Percentiles rank a stretch among this genome's conserved stretches.
Conservation (phyloP, 345 rosid species). For the Hibiscus tridactylites region DNA sequence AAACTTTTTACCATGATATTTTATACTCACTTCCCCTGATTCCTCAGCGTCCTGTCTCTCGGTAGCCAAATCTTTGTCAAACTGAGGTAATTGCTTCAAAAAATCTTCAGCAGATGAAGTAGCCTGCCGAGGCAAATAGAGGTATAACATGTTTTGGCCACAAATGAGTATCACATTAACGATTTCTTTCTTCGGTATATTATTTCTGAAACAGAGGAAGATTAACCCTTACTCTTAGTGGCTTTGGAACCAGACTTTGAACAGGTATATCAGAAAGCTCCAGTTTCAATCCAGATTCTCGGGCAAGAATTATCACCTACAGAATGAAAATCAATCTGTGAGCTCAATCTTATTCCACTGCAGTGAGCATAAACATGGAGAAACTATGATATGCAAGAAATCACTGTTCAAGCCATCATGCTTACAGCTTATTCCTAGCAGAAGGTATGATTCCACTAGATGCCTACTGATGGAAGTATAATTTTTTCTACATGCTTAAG, state of each 20-base stretch:
- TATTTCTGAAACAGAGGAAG: constrained; percentile 1
- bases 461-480: background rate
- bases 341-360: constrained; percentile 1
- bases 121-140: constrained; percentile 32
- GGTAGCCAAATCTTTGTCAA: constrained; percentile 53
- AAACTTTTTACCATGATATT: background rate
- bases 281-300: constrained; percentile 88
- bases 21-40: constrained; percentile 58
- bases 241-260: constrained; percentile 83
- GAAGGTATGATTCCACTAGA: background rate
- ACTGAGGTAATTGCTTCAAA: constrained; percentile 67
- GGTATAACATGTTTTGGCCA: background rate
- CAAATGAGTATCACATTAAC: background rate
- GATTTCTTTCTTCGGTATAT: background rate
- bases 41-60: constrained; percentile 68
- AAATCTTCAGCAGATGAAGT: constrained; percentile 73
- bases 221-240: constrained; percentile 47
- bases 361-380: background rate
- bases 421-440: background rate
- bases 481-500: background rate
- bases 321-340: background rate
- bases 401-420: background rate
- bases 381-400: background rate
- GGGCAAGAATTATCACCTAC: constrained; percentile 90
- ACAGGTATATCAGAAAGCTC: constrained; percentile 81